phyloP scores from a whole-genome alignment of 2,329 filamentous ascomycete species.

The Pseudopithomyces chartarum region DNA sequence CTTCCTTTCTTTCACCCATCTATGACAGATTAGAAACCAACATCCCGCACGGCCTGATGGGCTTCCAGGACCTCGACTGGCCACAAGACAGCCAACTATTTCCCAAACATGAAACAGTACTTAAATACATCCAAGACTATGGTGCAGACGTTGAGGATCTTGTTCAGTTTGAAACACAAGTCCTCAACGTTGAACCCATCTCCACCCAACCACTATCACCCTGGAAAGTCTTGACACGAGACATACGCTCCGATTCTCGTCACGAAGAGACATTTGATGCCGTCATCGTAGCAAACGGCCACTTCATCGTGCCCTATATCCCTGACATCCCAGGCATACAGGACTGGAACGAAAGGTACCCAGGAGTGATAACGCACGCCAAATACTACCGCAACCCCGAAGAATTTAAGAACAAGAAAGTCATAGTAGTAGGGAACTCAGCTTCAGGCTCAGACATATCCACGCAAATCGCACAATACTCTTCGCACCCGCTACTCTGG shows the following conservation, averaged over 20 bases:
- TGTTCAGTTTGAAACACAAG: constrained; percentile 72
- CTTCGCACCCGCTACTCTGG: constrained; percentile 63
- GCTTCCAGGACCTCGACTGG: constrained; percentile 73
- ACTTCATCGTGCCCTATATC: constrained; percentile 54
- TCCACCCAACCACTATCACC: constrained; percentile 19
- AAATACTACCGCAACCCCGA: constrained; percentile 76
- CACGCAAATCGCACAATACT: constrained; percentile 70
- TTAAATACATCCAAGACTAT: constrained; percentile 75
- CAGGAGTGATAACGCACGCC: constrained; percentile 58
- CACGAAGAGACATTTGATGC: constrained; percentile 60
- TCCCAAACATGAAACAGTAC: constrained; percentile 72
- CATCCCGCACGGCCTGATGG: constrained; percentile 81
- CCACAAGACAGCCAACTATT: constrained; percentile 70
- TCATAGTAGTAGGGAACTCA: constrained; percentile 82
- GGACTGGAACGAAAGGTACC: constrained; percentile 47
- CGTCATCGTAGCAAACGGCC: constrained; percentile 54
- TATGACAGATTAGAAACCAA: constrained; percentile 87
- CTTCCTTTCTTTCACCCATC: constrained; percentile 79
- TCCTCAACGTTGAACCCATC: constrained; percentile 61
- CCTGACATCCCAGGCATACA: constrained; percentile 48
- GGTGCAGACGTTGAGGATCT: constrained; percentile 68
- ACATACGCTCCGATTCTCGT: constrained; percentile 52
- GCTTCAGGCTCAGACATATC: constrained; percentile 86
- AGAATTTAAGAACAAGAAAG: constrained; percentile 68
- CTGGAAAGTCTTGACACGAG: constrained; percentile 66